Base-by-base conservation (phyloP, 2,329 filamentous ascomycete species). In the Aspergillus sojae region DNA sequence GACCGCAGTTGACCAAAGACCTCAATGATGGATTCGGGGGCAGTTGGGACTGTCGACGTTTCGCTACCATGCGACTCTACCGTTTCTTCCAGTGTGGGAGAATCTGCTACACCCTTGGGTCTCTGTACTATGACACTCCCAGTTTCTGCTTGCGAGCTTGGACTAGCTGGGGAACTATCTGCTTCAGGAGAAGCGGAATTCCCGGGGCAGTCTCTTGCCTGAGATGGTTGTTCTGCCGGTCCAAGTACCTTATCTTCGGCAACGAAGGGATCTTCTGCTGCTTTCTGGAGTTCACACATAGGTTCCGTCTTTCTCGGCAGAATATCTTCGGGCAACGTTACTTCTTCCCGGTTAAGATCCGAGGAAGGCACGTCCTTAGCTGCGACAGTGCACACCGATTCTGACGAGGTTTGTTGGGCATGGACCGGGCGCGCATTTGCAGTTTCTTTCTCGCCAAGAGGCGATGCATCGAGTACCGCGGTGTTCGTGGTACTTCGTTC, bases 81-180 rank as follows among this genome's bases (percentile, higher is more conserved):
- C n/a, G 28, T 36, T 30, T 50, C 32, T n/a, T 50, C 56, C 56
- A 26, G 9, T 23, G 39, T 21, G 34, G 52, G 52, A 34, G 52
- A 52, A 32, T 52, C 28, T 32, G 12, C 28, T 23, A 32, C 16
- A 36, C 21, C 36, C 7, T n/a, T 39, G 21, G 23, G 48, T 39
- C 46, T 52, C 48, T 57, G 61, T 56, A 62, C 26, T 9, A 62
- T 53, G 28, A 62, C 61, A 26, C 61, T 62, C 6, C 36, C 54
- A 21, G 56, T 36, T 23, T 62, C 61, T 21, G 61, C 23, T 23
- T 55, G 36, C 16, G 52, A 55, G 3, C 23, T 26, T 39, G 61
- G 61, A 39, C 61, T 59, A 41, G 36, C 30, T 43, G 56, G 61
- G 6, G 54, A 23, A 32, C 43, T 48, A 21, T 53, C 34, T 19